Conservation (phyloP, 2,329 filamentous ascomycete genomes). For the Aotearoamyces nothofagi region DNA sequence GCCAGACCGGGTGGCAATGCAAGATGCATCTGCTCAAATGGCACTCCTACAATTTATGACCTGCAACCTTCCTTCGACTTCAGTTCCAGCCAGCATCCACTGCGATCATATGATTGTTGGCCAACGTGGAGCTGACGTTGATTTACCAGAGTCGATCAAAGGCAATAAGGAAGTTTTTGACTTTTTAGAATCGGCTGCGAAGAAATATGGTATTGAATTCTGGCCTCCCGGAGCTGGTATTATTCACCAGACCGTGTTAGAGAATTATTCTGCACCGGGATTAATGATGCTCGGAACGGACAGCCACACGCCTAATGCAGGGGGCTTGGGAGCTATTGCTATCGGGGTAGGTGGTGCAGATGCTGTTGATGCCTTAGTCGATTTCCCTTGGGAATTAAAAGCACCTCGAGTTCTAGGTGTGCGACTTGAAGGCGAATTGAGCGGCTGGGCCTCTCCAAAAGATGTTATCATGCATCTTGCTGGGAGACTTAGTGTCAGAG, state of each 20-base stretch:
- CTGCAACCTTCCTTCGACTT: constrained; percentile 75
- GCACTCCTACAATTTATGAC: constrained; percentile 97
- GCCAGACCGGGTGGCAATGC: constrained; percentile 96
- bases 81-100: constrained; percentile 93
- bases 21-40: constrained; percentile 98
- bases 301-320: constrained; percentile 95
- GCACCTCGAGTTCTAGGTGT: constrained; percentile 85
- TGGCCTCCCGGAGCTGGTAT: constrained; percentile 91
- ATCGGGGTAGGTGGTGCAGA: constrained; percentile 97
- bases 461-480: constrained; percentile 87
- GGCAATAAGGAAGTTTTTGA: constrained; percentile 96
- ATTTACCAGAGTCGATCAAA: constrained; percentile 71
- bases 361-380: constrained; percentile 90
- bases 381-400: constrained; percentile 95
- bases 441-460: constrained; percentile 87
- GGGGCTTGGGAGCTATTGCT: constrained; percentile 80
- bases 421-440: constrained; percentile 66
- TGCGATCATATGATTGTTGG: constrained; percentile 99
- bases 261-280: constrained; percentile 95
- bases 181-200: constrained; percentile 84
- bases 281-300: constrained; percentile 99
- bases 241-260: constrained; percentile 93
- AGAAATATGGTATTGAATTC: constrained; percentile 88
- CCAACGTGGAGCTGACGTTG: constrained; percentile 73
- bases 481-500: constrained; percentile 79